phyloP scores from a whole-genome alignment of 2,329 filamentous ascomycete species.

The Stromatinia cepivora region DNA sequence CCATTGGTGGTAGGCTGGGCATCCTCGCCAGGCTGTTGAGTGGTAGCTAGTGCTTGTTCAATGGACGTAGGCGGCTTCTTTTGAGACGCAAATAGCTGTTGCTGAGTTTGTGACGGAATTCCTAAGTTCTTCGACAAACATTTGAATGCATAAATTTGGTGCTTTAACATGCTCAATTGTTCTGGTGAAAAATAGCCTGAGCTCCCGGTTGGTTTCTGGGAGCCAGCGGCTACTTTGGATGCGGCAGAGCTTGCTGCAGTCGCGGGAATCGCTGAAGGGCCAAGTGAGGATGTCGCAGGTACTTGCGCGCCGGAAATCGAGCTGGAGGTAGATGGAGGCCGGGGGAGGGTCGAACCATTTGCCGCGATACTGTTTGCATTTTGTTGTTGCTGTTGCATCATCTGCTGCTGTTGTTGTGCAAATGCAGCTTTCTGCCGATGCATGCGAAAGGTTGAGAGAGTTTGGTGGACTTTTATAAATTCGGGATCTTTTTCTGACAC shows the following conservation, averaged over 20 bases:
- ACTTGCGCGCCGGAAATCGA: slow-evolving; percentile 31
- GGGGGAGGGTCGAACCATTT: slow-evolving; percentile 58
- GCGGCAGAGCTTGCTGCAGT: slow-evolving; percentile 29
- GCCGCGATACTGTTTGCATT: slow-evolving; percentile 55
- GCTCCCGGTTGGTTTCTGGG: slow-evolving; percentile 37
- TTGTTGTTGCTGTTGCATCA: slow-evolving; percentile 50
- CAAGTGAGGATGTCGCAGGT: slow-evolving; percentile 33
- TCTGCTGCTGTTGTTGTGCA: slow-evolving; percentile 46
- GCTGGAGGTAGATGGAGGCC: slow-evolving; percentile 43
- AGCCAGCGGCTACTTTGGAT: slow-evolving; percentile 32
- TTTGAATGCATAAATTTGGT: slow-evolving; percentile 91
- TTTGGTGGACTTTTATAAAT: slow-evolving; percentile 76
- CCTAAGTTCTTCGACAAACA: slow-evolving; percentile 83
- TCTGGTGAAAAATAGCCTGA: slow-evolving; percentile 70
- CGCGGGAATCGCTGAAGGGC: slow-evolving; percentile 38
- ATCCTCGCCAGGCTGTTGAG: slow-evolving; percentile 33
- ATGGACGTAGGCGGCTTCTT: slow-evolving; percentile 49
- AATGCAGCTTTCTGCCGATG: slow-evolving; percentile 45
- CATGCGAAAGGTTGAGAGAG: slow-evolving; percentile 71
- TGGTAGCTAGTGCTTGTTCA: slow-evolving; percentile 32
- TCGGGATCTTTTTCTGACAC: slow-evolving; percentile 83
- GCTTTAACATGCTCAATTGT: slow-evolving; percentile 74
- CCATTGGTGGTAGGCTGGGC: slow-evolving; percentile 45
- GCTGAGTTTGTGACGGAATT: slow-evolving; percentile 75
- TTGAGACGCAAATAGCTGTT: slow-evolving; percentile 75